Base-by-base conservation (phyloP, 2,329 filamentous ascomycete species). In the Monosporascus sp. region DNA sequence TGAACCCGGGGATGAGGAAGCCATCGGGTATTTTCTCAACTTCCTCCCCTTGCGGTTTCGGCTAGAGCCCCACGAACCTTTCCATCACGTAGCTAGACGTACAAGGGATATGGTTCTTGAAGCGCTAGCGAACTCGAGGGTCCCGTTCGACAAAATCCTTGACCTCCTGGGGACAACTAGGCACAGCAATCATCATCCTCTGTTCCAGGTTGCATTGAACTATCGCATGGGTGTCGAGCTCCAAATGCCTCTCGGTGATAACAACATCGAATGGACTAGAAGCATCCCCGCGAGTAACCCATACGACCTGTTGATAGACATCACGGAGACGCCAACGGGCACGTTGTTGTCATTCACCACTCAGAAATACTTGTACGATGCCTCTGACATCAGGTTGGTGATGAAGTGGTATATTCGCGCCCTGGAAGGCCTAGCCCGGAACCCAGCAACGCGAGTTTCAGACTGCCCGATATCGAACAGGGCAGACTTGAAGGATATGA, bases 121-220 rank as follows among this genome's bases (percentile, higher is more conserved):
- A 1, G 71, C 69, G n/a, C 58, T 74, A 0, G 51, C 52, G 1
- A 58, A 74, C 52, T 72, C 72, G 0, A n/a, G n/a, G n/a, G 51
- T 75, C 4, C 75, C 74, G 1, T 72, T 75, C 49, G 68, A 76
- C 50, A 57, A 71, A 1, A 51, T 77, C 0, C 62, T 77, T 0
- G 58, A 69, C 2, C 63, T 72, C 34, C 58, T 77, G 2, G 60
- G 66, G 5, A 63, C 73, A 2, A 54, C 65, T 1, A 60, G 72
- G 17, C 71, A 71, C 1, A 51, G 66, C 0, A 54, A 62, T 0
- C 54, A 69, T 47, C 67, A 51, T 41, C 73, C 74, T 1, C n/a
- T 77, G 2, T 75, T 75, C 57, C 74, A 76, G 52, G 65, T 62
- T 2, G 66, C 70, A n/a, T 57, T 76, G 36, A 68, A 77, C 57